Evolutionary conservation across 2,329 filamentous ascomycete genomes (phyloP), one percentile per base, ranked within the genome.

Genomic region (Zasmidium citrigriseum): DNA sequence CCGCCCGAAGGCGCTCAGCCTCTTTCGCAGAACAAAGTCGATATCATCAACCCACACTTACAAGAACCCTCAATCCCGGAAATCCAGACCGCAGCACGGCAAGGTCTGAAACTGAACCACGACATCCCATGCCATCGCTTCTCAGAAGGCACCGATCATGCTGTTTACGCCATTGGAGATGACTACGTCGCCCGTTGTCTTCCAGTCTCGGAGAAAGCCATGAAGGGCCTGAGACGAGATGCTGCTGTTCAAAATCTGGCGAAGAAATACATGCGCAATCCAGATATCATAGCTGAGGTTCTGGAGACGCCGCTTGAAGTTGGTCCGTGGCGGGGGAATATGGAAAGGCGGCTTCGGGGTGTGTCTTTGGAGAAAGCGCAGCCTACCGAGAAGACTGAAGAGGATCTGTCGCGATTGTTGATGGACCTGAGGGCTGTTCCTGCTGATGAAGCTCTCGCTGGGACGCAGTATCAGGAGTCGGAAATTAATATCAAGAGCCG

Each of bases 61-160:
- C 4, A 9, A 41, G 34, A 41, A n/a, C 34, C 34, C 4, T 16
- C 34, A 41, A 9, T n/a, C 34, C 4, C 5, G 18, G 34, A 7
- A 41, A n/a, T 41, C 34, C 7, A n/a, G 16, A 41, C 4, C 34
- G 34, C 34, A 41, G 34, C 34, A 9, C 34, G 16, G 4, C 5
- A 10, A 41, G 16, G 4, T n/a, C 14, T 41, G 16, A 41, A 41
- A 11, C 34, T 4, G 4, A 16, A 41, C 34, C 34, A 10, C 4
- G 34, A 41, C 34, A 41, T n/a, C 14, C 9, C 44, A 27, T 41
- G 48, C 59, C 29, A 55, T 23, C 52, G 52, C 2, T 24, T 46
- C 11, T 25, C n/a, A 29, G 52, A 54, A 54, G 52, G 52, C 16
- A 46, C 34, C 11, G 41, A 54, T 45, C 52, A 54, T 29, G 41